phyloP scores from a whole-genome alignment of 2,329 filamentous ascomycete species.

The Fusarium tricinctum region DNA sequence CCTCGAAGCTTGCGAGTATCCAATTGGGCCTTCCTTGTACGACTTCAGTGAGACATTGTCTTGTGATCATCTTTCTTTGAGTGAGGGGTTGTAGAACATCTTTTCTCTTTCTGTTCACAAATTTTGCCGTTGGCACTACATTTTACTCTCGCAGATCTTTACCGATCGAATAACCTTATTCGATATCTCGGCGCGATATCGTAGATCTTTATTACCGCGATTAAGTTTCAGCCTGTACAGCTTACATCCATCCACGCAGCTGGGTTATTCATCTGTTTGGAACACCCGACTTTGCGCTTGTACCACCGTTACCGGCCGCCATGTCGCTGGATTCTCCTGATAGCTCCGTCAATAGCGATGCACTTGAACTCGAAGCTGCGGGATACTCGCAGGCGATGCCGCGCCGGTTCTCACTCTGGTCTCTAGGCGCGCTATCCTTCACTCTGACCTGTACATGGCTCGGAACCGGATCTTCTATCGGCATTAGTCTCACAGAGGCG shows the following conservation, averaged over 20 bases:
- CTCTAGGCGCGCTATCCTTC: slow-evolving; percentile 49
- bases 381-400: slow-evolving; percentile 52
- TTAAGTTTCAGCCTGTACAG: fast-evolving
- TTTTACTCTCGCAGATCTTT: neutral
- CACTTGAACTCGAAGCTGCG: slow-evolving; percentile 51
- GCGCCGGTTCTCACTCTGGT: slow-evolving; percentile 49
- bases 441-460: slow-evolving; percentile 53
- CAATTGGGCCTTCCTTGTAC: neutral
- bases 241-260: fast-evolving
- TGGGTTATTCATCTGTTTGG: fast-evolving
- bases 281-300: neutral
- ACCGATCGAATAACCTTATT: no score
- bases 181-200: no score
- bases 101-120: neutral
- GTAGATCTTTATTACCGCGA: fast-evolving
- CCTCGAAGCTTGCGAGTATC: neutral
- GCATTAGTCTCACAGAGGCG: slow-evolving; percentile 48
- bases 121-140: neutral
- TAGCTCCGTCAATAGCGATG: slow-evolving; percentile 32
- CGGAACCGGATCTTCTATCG: slow-evolving; percentile 50
- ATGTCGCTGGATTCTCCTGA: slow-evolving; percentile 7
- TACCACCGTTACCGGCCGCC: neutral
- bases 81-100: neutral
- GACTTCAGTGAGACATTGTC: slow-evolving; percentile 19
- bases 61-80: slow-evolving; percentile 2